Conservation (phyloP, 2,329 filamentous ascomycete species). For the Epichloe hybrida region DNA sequence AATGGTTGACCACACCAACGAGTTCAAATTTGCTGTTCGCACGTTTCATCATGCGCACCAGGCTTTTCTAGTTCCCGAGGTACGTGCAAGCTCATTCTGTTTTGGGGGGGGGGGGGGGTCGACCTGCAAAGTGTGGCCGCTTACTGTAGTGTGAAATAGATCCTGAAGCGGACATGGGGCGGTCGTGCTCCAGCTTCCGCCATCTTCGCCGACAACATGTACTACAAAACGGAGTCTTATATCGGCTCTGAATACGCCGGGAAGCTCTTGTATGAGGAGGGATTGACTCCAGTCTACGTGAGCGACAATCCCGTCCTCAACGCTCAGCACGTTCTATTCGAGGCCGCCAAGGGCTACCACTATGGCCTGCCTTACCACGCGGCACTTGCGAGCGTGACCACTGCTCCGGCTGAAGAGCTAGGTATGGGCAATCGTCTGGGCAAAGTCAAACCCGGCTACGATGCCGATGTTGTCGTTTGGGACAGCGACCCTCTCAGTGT, state of each 20-base stretch:
- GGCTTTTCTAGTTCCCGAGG: conserved; percentile 52
- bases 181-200: conserved; percentile 40
- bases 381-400: conserved; percentile 44
- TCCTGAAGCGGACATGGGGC: conserved; percentile 43
- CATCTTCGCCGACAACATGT: conserved; percentile 62
- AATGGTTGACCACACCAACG: conserved; percentile 56
- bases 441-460: conserved; percentile 47
- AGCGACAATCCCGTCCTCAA: conserved; percentile 58
- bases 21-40: conserved; percentile 53
- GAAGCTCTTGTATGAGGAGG: conserved; percentile 50
- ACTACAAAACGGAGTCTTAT: conserved; percentile 56
- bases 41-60: conserved; percentile 61
- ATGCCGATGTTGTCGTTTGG: conserved; percentile 49
- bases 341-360: conserved; percentile 45
- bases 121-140: background rate
- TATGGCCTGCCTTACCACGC: conserved; percentile 49
- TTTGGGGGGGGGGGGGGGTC: background rate
- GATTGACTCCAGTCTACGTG: conserved; percentile 54
- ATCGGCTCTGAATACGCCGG: conserved; percentile 52
- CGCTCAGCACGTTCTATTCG: conserved; percentile 55
- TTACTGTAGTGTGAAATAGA: conserved; percentile 17
- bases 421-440: conserved; percentile 44
- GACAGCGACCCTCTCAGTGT: conserved; percentile 48
- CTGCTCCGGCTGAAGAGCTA: conserved; percentile 42
- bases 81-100: conserved; percentile 13